Conservation (phyloP, 306 rosid species). For the Quercus alba region DNA sequence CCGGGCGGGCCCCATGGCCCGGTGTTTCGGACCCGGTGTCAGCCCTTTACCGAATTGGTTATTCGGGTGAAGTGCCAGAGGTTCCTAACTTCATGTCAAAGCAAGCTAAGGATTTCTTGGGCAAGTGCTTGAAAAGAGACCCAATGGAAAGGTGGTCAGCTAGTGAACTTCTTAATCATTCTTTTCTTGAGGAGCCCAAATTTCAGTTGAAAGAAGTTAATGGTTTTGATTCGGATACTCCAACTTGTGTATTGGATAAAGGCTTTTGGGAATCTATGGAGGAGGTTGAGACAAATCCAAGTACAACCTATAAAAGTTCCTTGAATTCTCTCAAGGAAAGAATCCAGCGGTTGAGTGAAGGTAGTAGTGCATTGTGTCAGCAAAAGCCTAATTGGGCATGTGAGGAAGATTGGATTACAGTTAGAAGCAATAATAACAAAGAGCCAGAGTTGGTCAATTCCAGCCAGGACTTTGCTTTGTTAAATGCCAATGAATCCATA, state of each 20-base stretch:
- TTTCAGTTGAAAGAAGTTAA: constrained; percentile 8
- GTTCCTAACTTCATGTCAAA: constrained; percentile 53
- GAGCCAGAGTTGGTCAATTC: constrained; percentile 5
- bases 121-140: constrained; percentile 59
- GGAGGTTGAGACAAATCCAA: constrained; percentile 13
- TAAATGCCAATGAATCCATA: not conserved
- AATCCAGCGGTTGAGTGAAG: constrained; percentile 38
- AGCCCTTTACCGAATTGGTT: constrained; percentile 56
- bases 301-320: constrained; percentile 16
- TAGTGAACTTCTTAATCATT: constrained; percentile 61
- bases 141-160: constrained; percentile 69
- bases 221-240: constrained; percentile 36
- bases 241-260: constrained; percentile 57
- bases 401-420: constrained; percentile 58
- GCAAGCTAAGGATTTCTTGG: constrained; percentile 69
- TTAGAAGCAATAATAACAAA: constrained; percentile 42
- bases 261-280: constrained; percentile 47
- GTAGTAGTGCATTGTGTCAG: constrained; percentile 1
- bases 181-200: constrained; percentile 36
- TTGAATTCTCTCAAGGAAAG: constrained; percentile 35
- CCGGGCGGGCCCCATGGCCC: constrained; percentile 63
- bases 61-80: constrained; percentile 56
- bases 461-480: not conserved
- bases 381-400: constrained; percentile 39
- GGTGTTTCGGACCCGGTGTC: constrained; percentile 52